phyloP scores from a whole-genome alignment of 495 filamentous ascomycete genomes.

The Aspergillus olivimuriae region DNA sequence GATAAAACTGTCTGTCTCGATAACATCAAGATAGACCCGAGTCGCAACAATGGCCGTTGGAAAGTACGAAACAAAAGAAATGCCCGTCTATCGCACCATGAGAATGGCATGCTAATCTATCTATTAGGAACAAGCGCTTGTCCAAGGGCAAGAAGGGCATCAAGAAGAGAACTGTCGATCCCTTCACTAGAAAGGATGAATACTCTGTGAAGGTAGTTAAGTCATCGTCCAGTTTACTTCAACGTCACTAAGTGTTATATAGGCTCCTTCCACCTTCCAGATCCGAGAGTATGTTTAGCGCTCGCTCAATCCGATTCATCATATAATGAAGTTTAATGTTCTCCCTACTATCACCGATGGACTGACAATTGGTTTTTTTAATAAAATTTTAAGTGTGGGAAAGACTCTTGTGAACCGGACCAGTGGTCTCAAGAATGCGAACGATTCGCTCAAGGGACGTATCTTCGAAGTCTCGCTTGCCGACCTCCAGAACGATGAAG shows the following conservation, averaged over 20 bases:
- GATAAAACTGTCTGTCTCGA: slow-evolving; percentile 40
- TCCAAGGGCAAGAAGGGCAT: slow-evolving; percentile 99
- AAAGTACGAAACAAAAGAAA: no score
- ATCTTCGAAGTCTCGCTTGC: slow-evolving; percentile 98
- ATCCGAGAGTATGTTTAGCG: slow-evolving; percentile 76
- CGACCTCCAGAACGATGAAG: slow-evolving; percentile 98
- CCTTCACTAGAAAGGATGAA: slow-evolving; percentile 98
- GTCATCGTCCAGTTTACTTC: neutral
- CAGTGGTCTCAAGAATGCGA: slow-evolving; percentile 98
- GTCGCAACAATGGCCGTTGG: slow-evolving; percentile 85
- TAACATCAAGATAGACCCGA: slow-evolving; percentile 35
- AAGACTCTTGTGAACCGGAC: slow-evolving; percentile 99
- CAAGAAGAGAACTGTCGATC: slow-evolving; percentile 98
- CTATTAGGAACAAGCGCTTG: slow-evolving; percentile 96
- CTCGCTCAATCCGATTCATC: neutral
- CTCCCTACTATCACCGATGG: no score
- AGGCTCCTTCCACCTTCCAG: slow-evolving; percentile 95
- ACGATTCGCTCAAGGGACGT: slow-evolving; percentile 95
- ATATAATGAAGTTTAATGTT: no score
- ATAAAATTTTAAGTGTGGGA: slow-evolving; percentile 63
- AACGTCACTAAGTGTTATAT: slow-evolving; percentile 20
- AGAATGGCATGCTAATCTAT: slow-evolving; percentile 16
- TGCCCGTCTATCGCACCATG: slow-evolving; percentile 27
- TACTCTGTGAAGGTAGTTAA: slow-evolving; percentile 84
- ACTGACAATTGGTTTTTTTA: slow-evolving; percentile 17